phyloP scores from a whole-genome alignment of 2,329 filamentous ascomycete genomes.

The Neofusicoccum parvum region DNA sequence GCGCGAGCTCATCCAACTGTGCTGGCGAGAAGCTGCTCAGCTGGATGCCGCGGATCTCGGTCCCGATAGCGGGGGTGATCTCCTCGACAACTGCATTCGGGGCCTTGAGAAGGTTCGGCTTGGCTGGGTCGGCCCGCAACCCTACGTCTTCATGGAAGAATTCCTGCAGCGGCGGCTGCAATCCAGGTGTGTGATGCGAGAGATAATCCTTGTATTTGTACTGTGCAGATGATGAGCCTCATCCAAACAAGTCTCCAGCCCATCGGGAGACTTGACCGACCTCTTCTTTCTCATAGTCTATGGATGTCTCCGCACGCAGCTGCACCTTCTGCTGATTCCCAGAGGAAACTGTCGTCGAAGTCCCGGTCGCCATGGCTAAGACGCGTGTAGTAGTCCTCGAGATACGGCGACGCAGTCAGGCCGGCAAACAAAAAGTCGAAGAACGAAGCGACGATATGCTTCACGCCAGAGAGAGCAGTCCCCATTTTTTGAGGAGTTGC shows the following conservation, averaged over 20 bases:
- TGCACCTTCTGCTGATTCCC: slow-evolving; percentile 15
- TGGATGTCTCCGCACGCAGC: slow-evolving; percentile 14
- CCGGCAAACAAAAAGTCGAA: slow-evolving; percentile 6
- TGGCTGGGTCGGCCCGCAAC: slow-evolving; percentile 45
- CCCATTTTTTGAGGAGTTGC: not conserved
- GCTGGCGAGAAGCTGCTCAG: slow-evolving; percentile 50
- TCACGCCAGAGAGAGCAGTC: not conserved
- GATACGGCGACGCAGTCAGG: slow-evolving; percentile 12
- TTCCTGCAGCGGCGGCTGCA: slow-evolving; percentile 11
- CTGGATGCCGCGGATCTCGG: slow-evolving; percentile 46
- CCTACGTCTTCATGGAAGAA: slow-evolving; percentile 37
- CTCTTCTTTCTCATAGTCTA: slow-evolving; percentile 17
- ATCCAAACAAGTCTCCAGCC: too few species aligned
- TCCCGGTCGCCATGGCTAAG: slow-evolving; percentile 9
- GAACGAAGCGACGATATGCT: slow-evolving; percentile 5
- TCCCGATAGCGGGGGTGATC: slow-evolving; percentile 37
- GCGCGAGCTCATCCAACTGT: slow-evolving; percentile 54
- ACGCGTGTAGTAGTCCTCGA: slow-evolving; percentile 10
- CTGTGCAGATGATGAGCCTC: not conserved
- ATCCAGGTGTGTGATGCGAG: not conserved
- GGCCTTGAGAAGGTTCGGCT: slow-evolving; percentile 44
- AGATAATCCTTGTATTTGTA: slow-evolving; percentile 15
- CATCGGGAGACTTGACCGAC: not conserved
- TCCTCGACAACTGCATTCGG: slow-evolving; percentile 28
- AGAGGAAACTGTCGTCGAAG: slow-evolving; percentile 4